Evolutionary conservation across 2,329 filamentous ascomycete species (phyloP).

Genomic region (Ilyonectria robusta): DNA sequence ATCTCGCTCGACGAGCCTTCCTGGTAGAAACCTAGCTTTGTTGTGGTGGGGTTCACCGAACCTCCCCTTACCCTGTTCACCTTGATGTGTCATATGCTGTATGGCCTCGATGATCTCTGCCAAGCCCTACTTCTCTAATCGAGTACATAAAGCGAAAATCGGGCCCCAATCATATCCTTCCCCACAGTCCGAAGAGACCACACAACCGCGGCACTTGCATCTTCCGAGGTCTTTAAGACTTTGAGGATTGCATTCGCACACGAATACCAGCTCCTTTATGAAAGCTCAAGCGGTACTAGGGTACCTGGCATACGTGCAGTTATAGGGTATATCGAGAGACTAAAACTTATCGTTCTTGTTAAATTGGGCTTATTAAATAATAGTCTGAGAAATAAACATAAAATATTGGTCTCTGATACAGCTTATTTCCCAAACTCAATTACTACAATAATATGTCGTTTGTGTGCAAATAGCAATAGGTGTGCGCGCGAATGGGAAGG

Average conservation of each 20-base stretch:
- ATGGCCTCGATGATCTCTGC: slow-evolving; percentile 13
- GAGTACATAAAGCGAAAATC: slow-evolving; percentile 2
- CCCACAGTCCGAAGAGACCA: not conserved
- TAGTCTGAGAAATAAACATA: too few relatives aligned
- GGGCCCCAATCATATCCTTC: not conserved
- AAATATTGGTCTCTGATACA: too few relatives aligned
- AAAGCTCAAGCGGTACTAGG: too few relatives aligned
- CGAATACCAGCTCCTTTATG: too few relatives aligned
- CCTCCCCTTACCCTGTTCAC: slow-evolving; percentile 18
- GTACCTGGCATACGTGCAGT: too few relatives aligned
- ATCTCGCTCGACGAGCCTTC: slow-evolving; percentile 17
- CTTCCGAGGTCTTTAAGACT: slow-evolving; percentile 3
- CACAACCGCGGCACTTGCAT: slow-evolving; percentile 4
- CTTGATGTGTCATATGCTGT: slow-evolving; percentile 14
- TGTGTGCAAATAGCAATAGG: too few relatives aligned
- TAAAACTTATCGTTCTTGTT: too few relatives aligned
- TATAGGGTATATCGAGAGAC: too few relatives aligned
- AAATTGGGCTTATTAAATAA: too few relatives aligned
- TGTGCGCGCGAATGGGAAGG: too few relatives aligned
- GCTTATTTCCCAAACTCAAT: too few relatives aligned
- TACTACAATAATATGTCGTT: too few relatives aligned
- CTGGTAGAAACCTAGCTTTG: slow-evolving; percentile 2
- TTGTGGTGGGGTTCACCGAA: slow-evolving; percentile 16
- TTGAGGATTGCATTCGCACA: not conserved
- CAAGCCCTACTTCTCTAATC: not conserved